Conservation (phyloP, 176 grass and related monocot species). For the Avena atlantica region DNA sequence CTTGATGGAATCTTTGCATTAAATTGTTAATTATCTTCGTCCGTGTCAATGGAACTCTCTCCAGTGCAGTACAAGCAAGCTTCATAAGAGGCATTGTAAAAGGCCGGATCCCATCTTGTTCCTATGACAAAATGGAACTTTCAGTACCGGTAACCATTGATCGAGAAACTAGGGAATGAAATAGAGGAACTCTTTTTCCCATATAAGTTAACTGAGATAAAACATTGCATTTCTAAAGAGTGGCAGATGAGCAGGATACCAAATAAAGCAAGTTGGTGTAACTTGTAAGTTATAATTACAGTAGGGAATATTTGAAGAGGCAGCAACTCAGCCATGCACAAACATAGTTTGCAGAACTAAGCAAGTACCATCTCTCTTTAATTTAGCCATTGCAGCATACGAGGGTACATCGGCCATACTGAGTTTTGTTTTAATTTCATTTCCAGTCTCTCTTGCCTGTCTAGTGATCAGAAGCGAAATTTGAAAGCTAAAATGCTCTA, state of each 20-base stretch:
- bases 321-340: slow-evolving; percentile 8
- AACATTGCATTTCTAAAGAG: background rate
- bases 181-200: background rate
- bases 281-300: background rate
- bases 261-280: background rate
- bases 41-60: slow-evolving; percentile 91
- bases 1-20: slow-evolving; percentile 89
- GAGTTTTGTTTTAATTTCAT: background rate
- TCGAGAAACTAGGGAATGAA: background rate
- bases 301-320: background rate
- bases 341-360: background rate
- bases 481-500: background rate
- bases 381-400: background rate
- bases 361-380: background rate
- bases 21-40: slow-evolving; percentile 77
- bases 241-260: background rate
- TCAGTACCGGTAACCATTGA: background rate
- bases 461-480: background rate
- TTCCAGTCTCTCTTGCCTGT: background rate
- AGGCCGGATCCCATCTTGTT: slow-evolving; percentile 91
- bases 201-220: slow-evolving; percentile 5
- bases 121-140: slow-evolving; percentile 56
- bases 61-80: slow-evolving; percentile 90
- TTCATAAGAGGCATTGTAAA: slow-evolving; percentile 99
- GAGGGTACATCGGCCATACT: background rate